Evolutionary conservation across 108 stramenopile genomes (phyloP), one percentile per base, ranked within the genome.

Genomic region (Cyclotella distinguenda): DNA sequence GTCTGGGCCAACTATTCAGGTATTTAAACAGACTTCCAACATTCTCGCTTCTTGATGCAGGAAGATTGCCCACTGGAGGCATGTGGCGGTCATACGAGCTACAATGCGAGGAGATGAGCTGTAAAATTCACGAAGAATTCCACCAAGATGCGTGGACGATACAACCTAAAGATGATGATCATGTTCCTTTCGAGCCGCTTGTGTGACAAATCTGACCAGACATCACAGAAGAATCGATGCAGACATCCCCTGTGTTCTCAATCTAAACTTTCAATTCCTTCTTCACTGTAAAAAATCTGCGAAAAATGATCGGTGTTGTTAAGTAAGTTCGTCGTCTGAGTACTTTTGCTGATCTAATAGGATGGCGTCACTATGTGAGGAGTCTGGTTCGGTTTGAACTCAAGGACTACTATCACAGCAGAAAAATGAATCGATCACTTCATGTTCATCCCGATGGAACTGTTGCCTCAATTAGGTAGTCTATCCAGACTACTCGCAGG

Each of bases 1-100:
- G 91, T 10, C 44, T 92, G 21, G 91, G 88, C 6, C 91, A 92
- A 52, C 42, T 92, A 10, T 92, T 92, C 79, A 86, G 91, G 33
- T 69, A 82, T 64, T 74, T 89, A 44, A 80, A 89, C 64, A 70
- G 74, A 28, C 70, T 92, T 16, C 91, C 91, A 9, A 86, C 84
- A 34, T 92, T 92, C 53, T 62, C 58, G 15, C 48, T 92, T 43
- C 48, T 77, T 10, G 84, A 79, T 53, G 91, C 91, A 15, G 91
- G 91, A 2, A 49, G 63, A 59, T 50, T 23, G n/a, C 48, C 56
- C 12, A 30, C 66, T 0, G 77, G 77, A 1, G 82, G 75, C 6
- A 49, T 84, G 28, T 84, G 82, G 82, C 72, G 82, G 43, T 64
- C 55, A 1, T 81, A 84, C 60, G 52, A 74, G 45, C 47, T 84